A percentile compares a stretch with the other conserved stretches of the same genome.
phyloP scores from a whole-genome alignment of 2,329 filamentous ascomycete genomes.

The Ophiosphaerella herpotricha region DNA sequence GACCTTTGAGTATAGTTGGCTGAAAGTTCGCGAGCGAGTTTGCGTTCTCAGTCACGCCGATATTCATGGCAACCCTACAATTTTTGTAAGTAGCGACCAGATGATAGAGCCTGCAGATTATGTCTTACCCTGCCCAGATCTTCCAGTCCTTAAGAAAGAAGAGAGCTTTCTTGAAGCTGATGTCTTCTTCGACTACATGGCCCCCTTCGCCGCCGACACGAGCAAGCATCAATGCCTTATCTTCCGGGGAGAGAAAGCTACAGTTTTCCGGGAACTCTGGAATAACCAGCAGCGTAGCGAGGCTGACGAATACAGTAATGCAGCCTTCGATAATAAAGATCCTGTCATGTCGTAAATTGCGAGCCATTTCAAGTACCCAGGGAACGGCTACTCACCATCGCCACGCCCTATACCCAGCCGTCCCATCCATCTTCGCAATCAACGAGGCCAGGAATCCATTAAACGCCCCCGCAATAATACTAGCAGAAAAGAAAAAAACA shows the following conservation, averaged over 20 bases:
- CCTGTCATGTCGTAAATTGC: slow-evolving; percentile 10
- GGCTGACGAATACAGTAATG: slow-evolving; percentile 55
- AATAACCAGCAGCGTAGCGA: slow-evolving; percentile 55
- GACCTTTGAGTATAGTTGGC: slow-evolving; percentile 41
- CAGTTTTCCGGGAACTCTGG: slow-evolving; percentile 55
- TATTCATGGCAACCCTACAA: slow-evolving; percentile 28
- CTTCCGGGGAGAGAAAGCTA: slow-evolving; percentile 54
- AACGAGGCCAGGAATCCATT: slow-evolving; percentile 58
- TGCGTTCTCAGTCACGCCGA: slow-evolving; percentile 37
- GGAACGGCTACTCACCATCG: slow-evolving; percentile 26
- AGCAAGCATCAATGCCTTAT: slow-evolving; percentile 58
- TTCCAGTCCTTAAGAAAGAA: slow-evolving; percentile 56
- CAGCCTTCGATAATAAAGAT: slow-evolving; percentile 67
- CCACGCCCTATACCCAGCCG: slow-evolving; percentile 28
- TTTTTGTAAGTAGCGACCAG: too few species aligned
- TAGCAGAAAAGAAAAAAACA: slow-evolving; percentile 59
- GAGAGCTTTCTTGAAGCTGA: slow-evolving; percentile 53
- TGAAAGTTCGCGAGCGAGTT: slow-evolving; percentile 40
- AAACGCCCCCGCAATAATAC: slow-evolving; percentile 60
- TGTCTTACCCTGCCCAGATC: slow-evolving; percentile 58
- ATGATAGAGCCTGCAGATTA: slow-evolving; percentile 9
- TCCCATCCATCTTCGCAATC: slow-evolving; percentile 40
- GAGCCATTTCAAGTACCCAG: not conserved
- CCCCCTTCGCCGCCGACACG: slow-evolving; percentile 55
- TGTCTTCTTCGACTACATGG: slow-evolving; percentile 52